phyloP scores from a whole-genome alignment of 1,284 basidiomycete genomes.

The Boletus semigastroideus region DNA sequence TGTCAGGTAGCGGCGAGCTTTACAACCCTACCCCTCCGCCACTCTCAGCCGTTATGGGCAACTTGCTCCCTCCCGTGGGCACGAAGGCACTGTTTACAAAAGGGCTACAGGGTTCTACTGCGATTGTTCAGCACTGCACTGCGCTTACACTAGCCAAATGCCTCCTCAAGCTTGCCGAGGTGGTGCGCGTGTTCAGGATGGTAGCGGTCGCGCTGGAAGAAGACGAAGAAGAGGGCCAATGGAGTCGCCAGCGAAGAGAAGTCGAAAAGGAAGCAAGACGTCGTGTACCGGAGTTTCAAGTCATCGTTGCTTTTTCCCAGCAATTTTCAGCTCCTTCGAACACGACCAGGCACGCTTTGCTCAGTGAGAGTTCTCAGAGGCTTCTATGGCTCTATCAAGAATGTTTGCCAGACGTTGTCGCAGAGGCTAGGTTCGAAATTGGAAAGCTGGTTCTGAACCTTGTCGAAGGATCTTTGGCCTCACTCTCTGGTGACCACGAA shows the following conservation, averaged over 20 bases:
- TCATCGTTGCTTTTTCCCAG: conserved; percentile 77
- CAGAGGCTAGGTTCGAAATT: conserved; percentile 83
- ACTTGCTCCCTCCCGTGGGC: conserved; percentile 69
- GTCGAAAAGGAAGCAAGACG: conserved; percentile 74
- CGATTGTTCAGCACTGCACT: conserved; percentile 81
- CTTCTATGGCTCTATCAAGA: conserved; percentile 84
- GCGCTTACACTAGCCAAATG: conserved; percentile 74
- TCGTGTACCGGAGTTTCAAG: conserved; percentile 81
- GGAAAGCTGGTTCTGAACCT: conserved; percentile 73
- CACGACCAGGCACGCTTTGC: conserved; percentile 46
- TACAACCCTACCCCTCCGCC: conserved; percentile 75
- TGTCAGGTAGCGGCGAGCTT: conserved; percentile 37
- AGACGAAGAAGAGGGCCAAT: conserved; percentile 63
- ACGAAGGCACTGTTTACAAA: conserved; percentile 75
- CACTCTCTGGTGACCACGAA: conserved; percentile 18
- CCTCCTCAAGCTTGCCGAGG: conserved; percentile 65
- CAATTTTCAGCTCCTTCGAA: conserved; percentile 31
- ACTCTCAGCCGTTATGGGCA: conserved; percentile 66
- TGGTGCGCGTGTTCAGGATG: conserved; percentile 49
- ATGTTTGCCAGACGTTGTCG: conserved; percentile 70
- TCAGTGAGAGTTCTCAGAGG: conserved; percentile 78
- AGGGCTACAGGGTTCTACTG: conserved; percentile 68
- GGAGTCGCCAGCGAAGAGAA: conserved; percentile 62
- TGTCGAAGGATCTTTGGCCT: conserved; percentile 26
- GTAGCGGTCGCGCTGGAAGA: conserved; percentile 64